Evolutionary conservation across 2,329 filamentous ascomycete genomes (phyloP).

Genomic region (Fonsecaea monophora): DNA sequence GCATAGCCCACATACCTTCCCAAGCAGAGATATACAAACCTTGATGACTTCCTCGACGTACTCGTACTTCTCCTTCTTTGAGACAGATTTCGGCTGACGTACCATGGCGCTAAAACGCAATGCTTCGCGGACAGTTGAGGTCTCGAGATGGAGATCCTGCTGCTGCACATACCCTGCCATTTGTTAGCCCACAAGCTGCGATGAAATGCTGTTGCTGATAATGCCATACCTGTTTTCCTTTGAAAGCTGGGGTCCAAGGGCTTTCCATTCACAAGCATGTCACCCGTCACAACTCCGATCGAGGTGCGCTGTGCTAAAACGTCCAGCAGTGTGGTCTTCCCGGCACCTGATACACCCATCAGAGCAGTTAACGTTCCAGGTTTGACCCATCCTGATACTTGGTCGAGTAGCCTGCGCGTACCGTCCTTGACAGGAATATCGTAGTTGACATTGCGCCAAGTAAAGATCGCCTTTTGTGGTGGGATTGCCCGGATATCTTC

Average conservation of each 20-base stretch:
- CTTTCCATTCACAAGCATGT: conserved; percentile 79
- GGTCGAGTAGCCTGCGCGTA: conserved; percentile 75
- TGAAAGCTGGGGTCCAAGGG: conserved; percentile 51
- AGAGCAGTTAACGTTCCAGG: conserved; percentile 86
- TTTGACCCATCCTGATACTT: conserved; percentile 92
- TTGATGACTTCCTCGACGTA: conserved; percentile 93
- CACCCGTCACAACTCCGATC: conserved; percentile 84
- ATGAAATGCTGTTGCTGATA: background rate
- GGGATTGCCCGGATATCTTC: conserved; percentile 35
- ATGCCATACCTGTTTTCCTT: background rate
- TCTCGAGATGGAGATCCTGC: conserved; percentile 85
- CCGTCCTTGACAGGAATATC: conserved; percentile 81
- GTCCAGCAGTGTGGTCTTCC: conserved; percentile 89
- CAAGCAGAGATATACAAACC: conserved; percentile 52
- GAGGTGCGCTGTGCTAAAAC: conserved; percentile 77
- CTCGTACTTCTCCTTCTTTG: conserved; percentile 77
- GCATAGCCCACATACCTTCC: background rate
- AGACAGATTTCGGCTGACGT: conserved; percentile 76
- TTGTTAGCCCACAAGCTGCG: conserved; percentile 2
- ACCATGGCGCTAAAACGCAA: conserved; percentile 79
- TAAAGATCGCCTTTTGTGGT: conserved; percentile 35
- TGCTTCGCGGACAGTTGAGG: conserved; percentile 82
- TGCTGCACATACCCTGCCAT: conserved; percentile 93
- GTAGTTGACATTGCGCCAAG: conserved; percentile 70
- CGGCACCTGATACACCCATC: conserved; percentile 79